phyloP scores from a whole-genome alignment of 148 eudicot genomes.

The Camellia sinensis region DNA sequence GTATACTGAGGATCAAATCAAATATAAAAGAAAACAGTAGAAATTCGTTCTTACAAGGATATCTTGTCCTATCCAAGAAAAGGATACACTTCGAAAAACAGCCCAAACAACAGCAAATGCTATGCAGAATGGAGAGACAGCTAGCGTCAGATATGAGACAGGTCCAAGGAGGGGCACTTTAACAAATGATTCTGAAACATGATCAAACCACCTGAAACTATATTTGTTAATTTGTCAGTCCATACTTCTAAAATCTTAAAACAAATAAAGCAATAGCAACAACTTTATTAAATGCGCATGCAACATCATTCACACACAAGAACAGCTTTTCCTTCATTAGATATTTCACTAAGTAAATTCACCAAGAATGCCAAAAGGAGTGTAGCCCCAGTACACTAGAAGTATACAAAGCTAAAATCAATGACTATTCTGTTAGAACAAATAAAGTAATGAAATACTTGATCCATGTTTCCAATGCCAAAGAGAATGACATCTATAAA shows the following conservation, averaged over 20 bases:
- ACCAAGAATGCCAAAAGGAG: too few species aligned
- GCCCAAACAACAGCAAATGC: too few species aligned
- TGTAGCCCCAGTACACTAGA: too few species aligned
- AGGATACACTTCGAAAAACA: too few species aligned
- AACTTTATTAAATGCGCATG: background rate
- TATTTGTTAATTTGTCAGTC: constrained; percentile 28
- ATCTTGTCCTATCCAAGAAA: too few species aligned
- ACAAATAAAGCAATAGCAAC: background rate
- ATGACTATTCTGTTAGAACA: background rate
- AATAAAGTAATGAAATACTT: background rate
- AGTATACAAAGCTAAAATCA: too few species aligned
- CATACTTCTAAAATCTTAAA: constrained; percentile 2
- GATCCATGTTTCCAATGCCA: background rate
- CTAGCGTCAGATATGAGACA: constrained; percentile 74
- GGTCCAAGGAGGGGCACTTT: constrained; percentile 83
- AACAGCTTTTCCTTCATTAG: too few species aligned
- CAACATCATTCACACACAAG: too few species aligned
- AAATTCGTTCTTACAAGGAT: constrained; percentile 66
- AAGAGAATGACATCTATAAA: background rate
- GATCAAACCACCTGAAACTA: constrained; percentile 92
- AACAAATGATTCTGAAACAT: constrained; percentile 64
- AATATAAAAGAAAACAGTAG: background rate
- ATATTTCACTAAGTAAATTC: too few species aligned
- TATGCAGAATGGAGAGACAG: background rate
- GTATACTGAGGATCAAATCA: background rate